Base-by-base conservation (phyloP, 331 rosid genomes). In the Pyrus hybrid region DNA sequence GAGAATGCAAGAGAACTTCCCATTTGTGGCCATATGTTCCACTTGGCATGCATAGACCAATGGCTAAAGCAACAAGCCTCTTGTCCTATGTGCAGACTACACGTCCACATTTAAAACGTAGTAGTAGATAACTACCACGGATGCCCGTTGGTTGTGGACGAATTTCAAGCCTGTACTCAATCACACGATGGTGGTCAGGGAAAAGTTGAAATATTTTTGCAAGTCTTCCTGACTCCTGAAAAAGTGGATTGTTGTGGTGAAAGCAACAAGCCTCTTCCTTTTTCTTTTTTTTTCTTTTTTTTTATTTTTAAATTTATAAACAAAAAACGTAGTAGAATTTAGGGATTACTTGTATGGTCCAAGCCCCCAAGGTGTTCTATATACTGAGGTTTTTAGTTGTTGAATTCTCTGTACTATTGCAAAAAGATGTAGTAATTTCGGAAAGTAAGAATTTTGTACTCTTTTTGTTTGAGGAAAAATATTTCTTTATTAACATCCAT, bases 1-100 rank as follows among this genome's bases (percentile, higher is more conserved):
- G 83, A 84, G 51, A 70, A 23, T 8, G 77, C 80, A 22, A 84
- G 87, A 80, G 80, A 30, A 33, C 80, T 84, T 66, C 87, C 85
- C 13, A 74, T 63, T 12, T 84, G 87, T 69, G 76, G 82, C 13
- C 87, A 84, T 69, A 51, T 73, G 23, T 84, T 84, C 65, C 87
- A 84, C 70, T 16, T 73, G 74, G 71, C 65, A 30, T 84, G 87
- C 68, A 70, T 84, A 47, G 87, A 84, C 72, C 43, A 45, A 28
- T 84, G 87, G 85, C 78, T 84, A 29, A 73, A 23, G 30, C 66
- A 66, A 65, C 87, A 80, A 74, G 68, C 68, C 47, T 69, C 45
- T 37, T 37, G 45, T 37, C 45, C 45, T 9, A 37, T 37, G 75
- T 69, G 87, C 29, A 84, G 87, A 75, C 14, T 21, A 2, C 13